A percentile compares a stretch with the other conserved stretches of the same genome.
Evolutionary conservation across 1,284 basidiomycete genomes (phyloP).

Genomic region (Cryptococcus deneoformans): DNA sequence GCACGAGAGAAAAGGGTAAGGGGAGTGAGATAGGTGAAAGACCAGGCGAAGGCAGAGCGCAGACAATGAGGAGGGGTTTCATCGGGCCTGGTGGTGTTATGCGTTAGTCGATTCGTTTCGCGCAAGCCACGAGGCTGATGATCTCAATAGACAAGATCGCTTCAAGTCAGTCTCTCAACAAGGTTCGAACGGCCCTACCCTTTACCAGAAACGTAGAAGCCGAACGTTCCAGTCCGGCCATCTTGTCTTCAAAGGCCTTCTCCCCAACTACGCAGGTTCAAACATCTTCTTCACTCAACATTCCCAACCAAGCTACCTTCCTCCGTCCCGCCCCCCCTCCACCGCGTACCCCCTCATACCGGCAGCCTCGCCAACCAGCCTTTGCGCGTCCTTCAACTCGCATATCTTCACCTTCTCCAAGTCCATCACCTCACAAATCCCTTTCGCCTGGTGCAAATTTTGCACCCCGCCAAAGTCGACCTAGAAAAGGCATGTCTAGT

Average conservation of each 20-base stretch:
- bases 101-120: slow-evolving; percentile 11
- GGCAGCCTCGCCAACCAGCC: slow-evolving; percentile 5
- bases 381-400: slow-evolving; percentile 8
- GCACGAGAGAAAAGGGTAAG: slow-evolving; percentile 6
- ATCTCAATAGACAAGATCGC: background rate
- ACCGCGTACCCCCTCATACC: slow-evolving; percentile 3
- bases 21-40: slow-evolving; percentile 6
- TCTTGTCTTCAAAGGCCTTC: background rate
- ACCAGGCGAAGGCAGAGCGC: slow-evolving; percentile 12
- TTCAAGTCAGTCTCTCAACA: slow-evolving; percentile 8
- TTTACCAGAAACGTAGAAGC: background rate
- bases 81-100: slow-evolving; percentile 25
- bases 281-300: background rate
- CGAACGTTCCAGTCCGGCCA: background rate
- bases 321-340: slow-evolving; percentile 16
- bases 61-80: slow-evolving; percentile 17
- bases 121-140: background rate
- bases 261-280: background rate
- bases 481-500: background rate
- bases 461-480: background rate
- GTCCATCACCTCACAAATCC: background rate
- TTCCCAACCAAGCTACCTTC: slow-evolving; percentile 10
- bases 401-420: slow-evolving; percentile 11
- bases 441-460: background rate
- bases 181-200: slow-evolving; percentile 2